Evolutionary conservation across 1,139 yeast genomes (phyloP).

Genomic region (Pichia sp.): DNA sequence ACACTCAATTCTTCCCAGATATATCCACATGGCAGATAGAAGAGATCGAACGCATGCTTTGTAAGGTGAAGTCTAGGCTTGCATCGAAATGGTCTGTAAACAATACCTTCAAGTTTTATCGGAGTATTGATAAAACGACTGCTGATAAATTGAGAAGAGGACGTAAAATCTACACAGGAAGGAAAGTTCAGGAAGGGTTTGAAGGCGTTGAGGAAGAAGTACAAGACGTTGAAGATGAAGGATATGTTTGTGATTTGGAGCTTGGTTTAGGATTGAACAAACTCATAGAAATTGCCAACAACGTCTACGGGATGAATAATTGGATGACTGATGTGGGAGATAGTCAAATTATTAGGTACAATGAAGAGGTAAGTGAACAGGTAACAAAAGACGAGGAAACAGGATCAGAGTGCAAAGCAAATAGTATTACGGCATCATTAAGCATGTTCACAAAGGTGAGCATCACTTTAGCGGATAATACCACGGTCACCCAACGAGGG

Average conservation of each 20-base stretch:
- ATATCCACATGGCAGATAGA: too few relatives aligned
- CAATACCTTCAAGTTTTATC: neutral
- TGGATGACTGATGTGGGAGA: slow-evolving; percentile 51
- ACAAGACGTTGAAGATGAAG: neutral
- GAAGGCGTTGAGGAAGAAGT: slow-evolving; percentile 1
- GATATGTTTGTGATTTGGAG: slow-evolving; percentile 2
- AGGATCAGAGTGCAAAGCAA: too few relatives aligned
- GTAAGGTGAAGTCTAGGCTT: too few relatives aligned
- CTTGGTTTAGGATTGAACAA: slow-evolving; percentile 19
- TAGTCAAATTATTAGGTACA: slow-evolving; percentile 23
- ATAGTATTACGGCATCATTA: slow-evolving; percentile 8
- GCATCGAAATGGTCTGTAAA: too few relatives aligned
- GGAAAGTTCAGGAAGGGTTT: too few relatives aligned
- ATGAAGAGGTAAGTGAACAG: too few relatives aligned
- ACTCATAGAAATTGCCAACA: slow-evolving; percentile 51
- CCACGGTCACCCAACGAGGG: slow-evolving; percentile 36
- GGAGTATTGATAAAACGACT: too few relatives aligned
- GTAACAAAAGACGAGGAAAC: too few relatives aligned
- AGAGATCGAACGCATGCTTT: too few relatives aligned
- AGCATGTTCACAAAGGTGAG: slow-evolving; percentile 27
- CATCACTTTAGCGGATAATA: slow-evolving; percentile 45
- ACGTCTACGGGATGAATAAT: slow-evolving; percentile 56
- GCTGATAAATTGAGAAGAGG: too few relatives aligned
- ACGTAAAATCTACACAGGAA: too few relatives aligned
- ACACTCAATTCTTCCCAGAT: too few relatives aligned